Evolutionary conservation across 2,329 filamentous ascomycete genomes (phyloP), one percentile per base, ranked within the genome.

Genomic region (Colletotrichum australisinense): DNA sequence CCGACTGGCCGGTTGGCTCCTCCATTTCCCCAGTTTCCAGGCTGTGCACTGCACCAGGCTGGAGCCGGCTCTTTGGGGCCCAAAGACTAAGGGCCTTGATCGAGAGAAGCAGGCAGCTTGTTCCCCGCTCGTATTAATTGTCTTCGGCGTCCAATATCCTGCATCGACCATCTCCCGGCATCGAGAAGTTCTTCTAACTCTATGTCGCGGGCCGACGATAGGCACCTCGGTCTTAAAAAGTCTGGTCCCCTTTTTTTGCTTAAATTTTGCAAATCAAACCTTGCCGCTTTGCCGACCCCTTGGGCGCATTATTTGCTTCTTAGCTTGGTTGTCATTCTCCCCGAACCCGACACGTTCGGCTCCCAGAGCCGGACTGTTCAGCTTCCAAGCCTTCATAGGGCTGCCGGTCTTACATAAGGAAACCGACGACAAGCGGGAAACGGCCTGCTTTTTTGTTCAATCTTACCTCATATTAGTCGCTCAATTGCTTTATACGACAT

Each of bases 11-110:
- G 30, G 49, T 22, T 49, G 32, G 59, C 35, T 63, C 42, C 55
- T 69, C 67, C 46, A 69, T 52, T 56, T 59, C 70, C 70, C 70
- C 67, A 73, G 70, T 73, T 64, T 72, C 59, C 60, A 46, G 70
- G 70, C 70, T 73, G 70, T 73, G 70, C 66, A 73, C 67, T 56
- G 70, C 66, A 64, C 28, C 55, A 26, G 32, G 53, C 32, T 72
- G 65, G 69, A 63, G 69, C 42, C 64, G 32, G 52, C 49, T 65
- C 52, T 52, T 57, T 22, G 14, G 38, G 26, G 22, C 14, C n/a
- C 38, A 24, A 14, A 9, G n/a, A 55, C 22, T 38, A n/a, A n/a
- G 42, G 42, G 19, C 55, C 53, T 30, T 59, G 49, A 22, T 35
- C 24, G 56, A 32, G 32, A 42, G 22, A 62, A 55, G 35, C 56